Conservation (phyloP, 2,329 filamentous ascomycete species). For the Claviceps arundinis region DNA sequence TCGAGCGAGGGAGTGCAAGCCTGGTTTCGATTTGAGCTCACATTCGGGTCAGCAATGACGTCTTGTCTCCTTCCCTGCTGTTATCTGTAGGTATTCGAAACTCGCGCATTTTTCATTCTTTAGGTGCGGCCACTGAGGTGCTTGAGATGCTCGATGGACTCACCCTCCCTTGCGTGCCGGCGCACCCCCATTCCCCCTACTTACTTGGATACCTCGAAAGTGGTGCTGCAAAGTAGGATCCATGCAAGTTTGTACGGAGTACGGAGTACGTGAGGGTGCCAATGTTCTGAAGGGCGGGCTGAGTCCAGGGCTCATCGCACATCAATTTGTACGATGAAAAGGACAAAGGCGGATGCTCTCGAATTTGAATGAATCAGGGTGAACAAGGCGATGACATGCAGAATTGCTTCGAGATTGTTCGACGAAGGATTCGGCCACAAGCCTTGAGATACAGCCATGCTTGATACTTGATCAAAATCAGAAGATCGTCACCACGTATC, state of each 20-base stretch:
- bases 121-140: background rate
- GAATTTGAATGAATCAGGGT: background rate
- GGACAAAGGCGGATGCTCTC: background rate
- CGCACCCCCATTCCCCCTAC: too few species aligned
- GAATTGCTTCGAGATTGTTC: background rate
- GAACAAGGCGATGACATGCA: background rate
- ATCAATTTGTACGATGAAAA: background rate
- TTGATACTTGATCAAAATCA: background rate
- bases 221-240: background rate
- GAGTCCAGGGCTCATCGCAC: background rate
- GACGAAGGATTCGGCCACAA: background rate
- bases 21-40: background rate
- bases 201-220: too few species aligned
- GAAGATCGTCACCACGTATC: background rate
- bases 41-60: background rate
- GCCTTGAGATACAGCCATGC: background rate
- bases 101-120: constrained; percentile 1
- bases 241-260: too few species aligned
- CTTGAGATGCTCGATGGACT: background rate
- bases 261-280: background rate
- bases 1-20: background rate
- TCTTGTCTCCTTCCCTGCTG: background rate
- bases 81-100: background rate
- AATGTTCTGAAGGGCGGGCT: background rate
- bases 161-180: constrained; percentile 4